A percentile compares a stretch with the other conserved stretches of the same genome.
Evolutionary conservation across 805 yeast species (phyloP).

Genomic region (Teunomyces pallodes): DNA sequence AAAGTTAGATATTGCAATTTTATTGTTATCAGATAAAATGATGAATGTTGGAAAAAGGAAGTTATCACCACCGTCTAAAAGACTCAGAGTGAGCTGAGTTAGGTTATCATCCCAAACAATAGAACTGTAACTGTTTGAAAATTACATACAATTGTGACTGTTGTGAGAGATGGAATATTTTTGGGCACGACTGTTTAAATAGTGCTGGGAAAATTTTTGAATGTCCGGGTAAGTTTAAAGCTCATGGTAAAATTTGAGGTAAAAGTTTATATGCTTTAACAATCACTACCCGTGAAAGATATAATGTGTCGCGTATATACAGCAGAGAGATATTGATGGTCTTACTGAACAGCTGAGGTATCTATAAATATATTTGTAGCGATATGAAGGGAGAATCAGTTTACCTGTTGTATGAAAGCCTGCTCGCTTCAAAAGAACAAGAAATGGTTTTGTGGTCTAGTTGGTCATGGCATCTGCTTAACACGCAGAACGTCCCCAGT

Average conservation of each 20-base stretch:
- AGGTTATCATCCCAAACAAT: conserved; percentile 47
- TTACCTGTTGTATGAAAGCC: too few species aligned
- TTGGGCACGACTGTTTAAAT: neutral
- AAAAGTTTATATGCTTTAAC: neutral
- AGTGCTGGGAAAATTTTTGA: neutral
- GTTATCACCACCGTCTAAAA: conserved; percentile 47
- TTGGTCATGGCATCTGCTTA: conserved; percentile 99
- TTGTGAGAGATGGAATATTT: too few species aligned
- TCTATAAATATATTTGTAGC: neutral
- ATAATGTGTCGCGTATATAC: too few species aligned
- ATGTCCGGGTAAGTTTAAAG: neutral
- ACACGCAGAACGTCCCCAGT: conserved; percentile 99
- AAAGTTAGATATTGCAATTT: neutral
- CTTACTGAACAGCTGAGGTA: too few species aligned
- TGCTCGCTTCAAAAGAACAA: neutral
- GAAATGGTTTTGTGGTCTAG: conserved; percentile 94
- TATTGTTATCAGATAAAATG: conserved; percentile 22
- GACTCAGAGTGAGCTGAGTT: conserved; percentile 60
- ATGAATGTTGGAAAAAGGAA: conserved; percentile 50
- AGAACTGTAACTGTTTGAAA: neutral
- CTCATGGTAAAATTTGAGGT: neutral
- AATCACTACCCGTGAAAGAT: too few species aligned
- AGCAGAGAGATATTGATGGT: too few species aligned
- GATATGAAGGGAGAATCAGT: too few species aligned
- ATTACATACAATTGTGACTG: conserved; percentile 7